Evolutionary conservation across 306 rosid genomes (phyloP).

Genomic region (Canavalia gladiata): DNA sequence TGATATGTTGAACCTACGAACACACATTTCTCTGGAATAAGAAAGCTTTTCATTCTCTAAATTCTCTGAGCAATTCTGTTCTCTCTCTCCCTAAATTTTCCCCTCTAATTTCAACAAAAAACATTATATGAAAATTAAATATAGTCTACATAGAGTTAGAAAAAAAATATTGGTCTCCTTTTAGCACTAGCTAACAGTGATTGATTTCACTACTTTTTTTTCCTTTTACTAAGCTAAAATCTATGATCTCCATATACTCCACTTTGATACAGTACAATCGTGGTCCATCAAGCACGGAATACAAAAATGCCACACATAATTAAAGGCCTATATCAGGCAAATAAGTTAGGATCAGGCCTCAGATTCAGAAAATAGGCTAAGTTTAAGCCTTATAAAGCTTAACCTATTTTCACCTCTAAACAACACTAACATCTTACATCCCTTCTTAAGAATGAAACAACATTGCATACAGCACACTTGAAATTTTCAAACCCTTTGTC

Average conservation of each 20-base stretch:
- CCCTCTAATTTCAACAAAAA: not conserved
- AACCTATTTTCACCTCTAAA: not conserved
- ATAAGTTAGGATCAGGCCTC: too few species aligned
- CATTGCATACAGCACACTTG: not conserved
- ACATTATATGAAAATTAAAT: constrained; percentile 41
- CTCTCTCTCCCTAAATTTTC: too few species aligned
- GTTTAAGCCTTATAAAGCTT: not conserved
- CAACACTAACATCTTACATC: not conserved
- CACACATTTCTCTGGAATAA: too few species aligned
- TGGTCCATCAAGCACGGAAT: constrained; percentile 6
- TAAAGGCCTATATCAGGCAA: not conserved
- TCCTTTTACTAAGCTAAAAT: constrained; percentile 1
- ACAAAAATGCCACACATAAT: not conserved
- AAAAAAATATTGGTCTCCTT: not conserved
- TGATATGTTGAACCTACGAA: too few species aligned
- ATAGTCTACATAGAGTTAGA: constrained; percentile 8
- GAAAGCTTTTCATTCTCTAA: too few species aligned
- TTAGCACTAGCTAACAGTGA: not conserved
- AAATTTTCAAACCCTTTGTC: not conserved
- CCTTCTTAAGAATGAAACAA: not conserved
- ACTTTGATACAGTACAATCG: not conserved
- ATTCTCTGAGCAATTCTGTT: too few species aligned
- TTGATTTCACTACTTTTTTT: constrained; percentile 8
- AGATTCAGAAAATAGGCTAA: too few species aligned
- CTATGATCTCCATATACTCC: constrained; percentile 29